Conservation (phyloP, 1,284 basidiomycete species). For the Apiotrichum laibachii region DNA sequence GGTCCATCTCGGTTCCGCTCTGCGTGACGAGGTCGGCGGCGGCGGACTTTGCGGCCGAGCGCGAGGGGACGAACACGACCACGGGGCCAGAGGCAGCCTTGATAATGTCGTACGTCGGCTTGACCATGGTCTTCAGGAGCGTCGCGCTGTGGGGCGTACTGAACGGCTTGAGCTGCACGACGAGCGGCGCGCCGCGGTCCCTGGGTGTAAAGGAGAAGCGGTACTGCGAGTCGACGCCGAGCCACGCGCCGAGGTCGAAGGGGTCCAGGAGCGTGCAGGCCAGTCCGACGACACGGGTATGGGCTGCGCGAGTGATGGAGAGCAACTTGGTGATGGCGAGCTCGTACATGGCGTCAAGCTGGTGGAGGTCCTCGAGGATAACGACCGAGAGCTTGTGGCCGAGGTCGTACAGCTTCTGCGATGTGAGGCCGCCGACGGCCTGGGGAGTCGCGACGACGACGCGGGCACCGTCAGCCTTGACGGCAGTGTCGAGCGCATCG, state of each 20-base stretch:
- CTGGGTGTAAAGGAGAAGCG: slow-evolving; percentile 77
- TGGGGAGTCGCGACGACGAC: slow-evolving; percentile 50
- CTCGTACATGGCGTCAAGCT: slow-evolving; percentile 80
- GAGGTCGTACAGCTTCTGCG: slow-evolving; percentile 9
- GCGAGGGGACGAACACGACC: slow-evolving; percentile 88
- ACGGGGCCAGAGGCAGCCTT: slow-evolving; percentile 57
- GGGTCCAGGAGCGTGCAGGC: slow-evolving; percentile 78
- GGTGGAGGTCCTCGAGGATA: slow-evolving; percentile 81
- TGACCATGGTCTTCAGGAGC: slow-evolving; percentile 87
- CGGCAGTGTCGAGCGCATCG: slow-evolving; percentile 31
- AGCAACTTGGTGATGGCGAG: slow-evolving; percentile 67
- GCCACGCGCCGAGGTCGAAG: slow-evolving; percentile 76
- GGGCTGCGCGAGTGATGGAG: slow-evolving; percentile 60
- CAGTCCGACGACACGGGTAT: slow-evolving; percentile 74
- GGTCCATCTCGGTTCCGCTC: slow-evolving; percentile 72
- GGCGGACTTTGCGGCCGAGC: slow-evolving; percentile 70
- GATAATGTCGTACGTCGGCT: slow-evolving; percentile 72
- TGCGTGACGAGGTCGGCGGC: slow-evolving; percentile 85
- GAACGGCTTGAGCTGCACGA: slow-evolving; percentile 71
- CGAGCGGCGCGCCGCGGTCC: slow-evolving; percentile 77
- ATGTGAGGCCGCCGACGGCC: slow-evolving; percentile 36
- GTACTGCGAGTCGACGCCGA: slow-evolving; percentile 63
- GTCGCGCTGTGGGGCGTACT: slow-evolving; percentile 81
- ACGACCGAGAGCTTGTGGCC: slow-evolving; percentile 62
- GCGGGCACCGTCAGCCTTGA: slow-evolving; percentile 15